Base-by-base conservation (phyloP, 805 yeast genomes). In the Candida dajiaensis region DNA sequence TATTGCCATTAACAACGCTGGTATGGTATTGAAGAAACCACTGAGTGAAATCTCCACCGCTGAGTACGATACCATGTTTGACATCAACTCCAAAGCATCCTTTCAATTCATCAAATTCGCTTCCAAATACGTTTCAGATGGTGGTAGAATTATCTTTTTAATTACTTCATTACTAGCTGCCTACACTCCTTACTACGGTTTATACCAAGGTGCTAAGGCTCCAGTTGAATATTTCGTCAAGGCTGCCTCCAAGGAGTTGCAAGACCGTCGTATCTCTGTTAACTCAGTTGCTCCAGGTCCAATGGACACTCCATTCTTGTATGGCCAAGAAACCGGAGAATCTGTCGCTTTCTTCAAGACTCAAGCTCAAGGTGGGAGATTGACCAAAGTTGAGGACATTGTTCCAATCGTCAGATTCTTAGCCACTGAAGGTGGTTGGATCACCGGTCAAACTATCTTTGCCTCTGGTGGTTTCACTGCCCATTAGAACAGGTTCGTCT, bases 81-180 rank as follows among this genome's bases (percentile, higher is more conserved):
- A 62, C 31, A 62, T 73, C 61, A 82, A 82, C 69, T 69, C 80
- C 55, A 80, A 75, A 57, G 68, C 76, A 31, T 83, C 87, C 1
- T 82, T 79, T 59, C 74, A 79, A 59, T 81, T 82, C 62, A 61
- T 81, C 50, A 70, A 78, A 61, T 77, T 72, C 52, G 83, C 85
- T 16, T 77, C 76, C 20, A 70, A 71, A 52, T 61, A 69, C 48
- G 65, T 82, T 38, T 68, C 72, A 38, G 69, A 79, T 29, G 66
- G 67, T 40, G 87, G 87, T 40, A 69, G 71, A 36, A 77, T 82
- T 48, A 71, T 81, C 45, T 68, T 77, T 52, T 51, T 81, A 38
- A 83, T 81, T 36, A 81, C 87, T 2, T 81, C 87, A 0, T 67
- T 82, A 43, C 68, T 82, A 49, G 87, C 83, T 41, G 89, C 85